Base-by-base conservation (phyloP, 352 stramenopile species). In the Pelagophyceae sp. region DNA sequence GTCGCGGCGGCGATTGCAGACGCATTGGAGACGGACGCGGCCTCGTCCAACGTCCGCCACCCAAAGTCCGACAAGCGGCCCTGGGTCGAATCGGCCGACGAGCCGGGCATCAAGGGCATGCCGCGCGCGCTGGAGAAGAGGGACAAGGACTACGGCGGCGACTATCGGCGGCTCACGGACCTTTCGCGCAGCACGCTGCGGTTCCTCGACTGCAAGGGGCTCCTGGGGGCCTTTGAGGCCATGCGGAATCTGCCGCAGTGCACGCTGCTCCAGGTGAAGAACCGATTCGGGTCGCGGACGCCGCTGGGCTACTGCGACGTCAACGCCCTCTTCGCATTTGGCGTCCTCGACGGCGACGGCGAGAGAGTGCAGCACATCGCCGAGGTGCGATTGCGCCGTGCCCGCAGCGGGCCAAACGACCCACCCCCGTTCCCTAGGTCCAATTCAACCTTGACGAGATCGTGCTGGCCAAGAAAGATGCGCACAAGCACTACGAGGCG, bases 291-390 rank as follows among this genome's bases (percentile, higher is more conserved):
- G n/a, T 19, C 29, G 29, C 61, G n/a, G 61, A 71, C 61, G 61
- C 61, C 61, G n/a, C 17, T 71, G 61, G 61, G 61, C 61, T 71
- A 71, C 61, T 23, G 45, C 45, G 61, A 71, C 31, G 11, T 71
- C 1, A 38, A 35, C 33, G 3, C 1, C 61, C 11, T 40, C 61
- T 3, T n/a, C n/a, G n/a, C n/a, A n/a, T n/a, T n/a, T n/a, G n/a
- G n/a, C n/a, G n/a, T n/a, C n/a, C n/a, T n/a, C n/a, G n/a, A n/a
- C n/a, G n/a, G n/a, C n/a, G n/a, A n/a, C n/a, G n/a, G n/a, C n/a
- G n/a, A n/a, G n/a, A n/a, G n/a, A n/a, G n/a, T n/a, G n/a, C n/a
- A n/a, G n/a, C n/a, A 40, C 61, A 15, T 27, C 15, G 3, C 38
- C 61, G 29, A 37, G 15, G n/a, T 71, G 5, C 45, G 11, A n/a